Conservation (phyloP, 179 eudicot genomes). For the Silene noctiflora region DNA sequence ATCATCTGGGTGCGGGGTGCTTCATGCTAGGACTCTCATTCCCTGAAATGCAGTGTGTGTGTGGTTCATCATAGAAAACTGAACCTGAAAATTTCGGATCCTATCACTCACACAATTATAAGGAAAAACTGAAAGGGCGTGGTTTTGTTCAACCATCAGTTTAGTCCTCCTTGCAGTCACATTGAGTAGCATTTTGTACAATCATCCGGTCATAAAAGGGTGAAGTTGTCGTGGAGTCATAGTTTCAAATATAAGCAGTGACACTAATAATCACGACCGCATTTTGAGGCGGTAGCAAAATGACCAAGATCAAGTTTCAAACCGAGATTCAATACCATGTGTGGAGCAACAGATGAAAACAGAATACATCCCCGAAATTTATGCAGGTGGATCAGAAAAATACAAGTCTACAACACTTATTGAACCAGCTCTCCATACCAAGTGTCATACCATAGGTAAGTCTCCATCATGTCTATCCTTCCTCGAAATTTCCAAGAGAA, state of each 20-base stretch:
- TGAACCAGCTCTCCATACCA: slow-evolving; percentile 13
- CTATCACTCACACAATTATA: background rate
- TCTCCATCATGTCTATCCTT: slow-evolving; percentile 22
- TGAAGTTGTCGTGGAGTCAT: background rate
- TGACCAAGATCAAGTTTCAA: background rate
- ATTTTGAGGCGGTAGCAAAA: background rate
- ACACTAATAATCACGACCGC: background rate
- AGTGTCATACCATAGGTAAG: slow-evolving; percentile 9
- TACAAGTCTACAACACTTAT: background rate
- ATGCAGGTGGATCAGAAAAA: slow-evolving; percentile 17
- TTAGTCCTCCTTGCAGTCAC: background rate
- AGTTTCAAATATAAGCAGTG: background rate
- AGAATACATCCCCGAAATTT: too few relatives aligned
- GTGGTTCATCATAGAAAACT: background rate
- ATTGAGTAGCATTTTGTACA: background rate
- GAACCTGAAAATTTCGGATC: background rate
- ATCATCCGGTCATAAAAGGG: background rate
- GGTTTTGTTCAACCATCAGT: background rate
- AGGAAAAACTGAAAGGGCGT: background rate
- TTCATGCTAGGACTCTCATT: background rate
- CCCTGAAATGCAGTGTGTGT: background rate
- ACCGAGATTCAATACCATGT: background rate
- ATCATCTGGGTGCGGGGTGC: slow-evolving; percentile 7
- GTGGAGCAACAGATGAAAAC: background rate
- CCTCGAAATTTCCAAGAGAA: slow-evolving; percentile 17